Percentiles rank a stretch among this genome's conserved stretches.
These are phyloP conservation scores for Sporothrix schenckii DNA, from an alignment of 2,329 filamentous ascomycete species.

Conservation along the genomic window DNA sequence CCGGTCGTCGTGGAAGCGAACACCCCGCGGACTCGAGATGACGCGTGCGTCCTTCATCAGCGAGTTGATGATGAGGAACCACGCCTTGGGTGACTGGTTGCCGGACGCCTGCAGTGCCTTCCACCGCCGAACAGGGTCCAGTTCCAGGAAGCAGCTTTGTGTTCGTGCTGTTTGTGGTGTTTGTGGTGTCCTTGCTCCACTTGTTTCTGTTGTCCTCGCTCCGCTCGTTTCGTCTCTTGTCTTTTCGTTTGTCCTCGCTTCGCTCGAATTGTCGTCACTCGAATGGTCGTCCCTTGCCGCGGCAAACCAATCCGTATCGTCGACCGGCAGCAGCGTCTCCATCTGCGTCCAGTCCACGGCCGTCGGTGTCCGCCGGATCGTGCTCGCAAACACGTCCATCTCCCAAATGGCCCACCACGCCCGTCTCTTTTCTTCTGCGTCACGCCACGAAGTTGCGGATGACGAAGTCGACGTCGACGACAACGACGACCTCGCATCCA, in stretches of 20 bases:
- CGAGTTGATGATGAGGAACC: constrained; percentile 30
- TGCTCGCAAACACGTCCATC: constrained; percentile 30
- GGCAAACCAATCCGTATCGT: constrained; percentile 23
- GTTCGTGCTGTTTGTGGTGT: no score
- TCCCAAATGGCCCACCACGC: constrained; percentile 28
- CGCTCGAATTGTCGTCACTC: not conserved
- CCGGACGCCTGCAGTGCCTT: constrained; percentile 25
- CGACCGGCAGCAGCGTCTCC: constrained; percentile 27
- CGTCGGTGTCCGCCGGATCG: constrained; percentile 26
- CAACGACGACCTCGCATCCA: not conserved
- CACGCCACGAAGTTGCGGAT: not conserved
- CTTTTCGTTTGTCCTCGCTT: not conserved
- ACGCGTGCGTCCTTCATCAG: constrained; percentile 29
- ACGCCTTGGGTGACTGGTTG: constrained; percentile 25
- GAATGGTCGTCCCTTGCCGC: not conserved
- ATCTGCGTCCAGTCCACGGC: constrained; percentile 28
- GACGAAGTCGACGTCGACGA: no score
- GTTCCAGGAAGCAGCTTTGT: constrained; percentile 22
- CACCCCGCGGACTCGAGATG: constrained; percentile 26
- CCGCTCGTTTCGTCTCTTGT: not conserved
- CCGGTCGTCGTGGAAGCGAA: constrained; percentile 6
- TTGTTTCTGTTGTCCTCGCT: not conserved
- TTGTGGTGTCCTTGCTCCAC: not conserved
- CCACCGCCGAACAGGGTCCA: constrained; percentile 24
- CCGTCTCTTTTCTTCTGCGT: constrained; percentile 23